Evolutionary conservation across 139 green algal genomes (phyloP).

Genomic region (Trebouxia sp.): DNA sequence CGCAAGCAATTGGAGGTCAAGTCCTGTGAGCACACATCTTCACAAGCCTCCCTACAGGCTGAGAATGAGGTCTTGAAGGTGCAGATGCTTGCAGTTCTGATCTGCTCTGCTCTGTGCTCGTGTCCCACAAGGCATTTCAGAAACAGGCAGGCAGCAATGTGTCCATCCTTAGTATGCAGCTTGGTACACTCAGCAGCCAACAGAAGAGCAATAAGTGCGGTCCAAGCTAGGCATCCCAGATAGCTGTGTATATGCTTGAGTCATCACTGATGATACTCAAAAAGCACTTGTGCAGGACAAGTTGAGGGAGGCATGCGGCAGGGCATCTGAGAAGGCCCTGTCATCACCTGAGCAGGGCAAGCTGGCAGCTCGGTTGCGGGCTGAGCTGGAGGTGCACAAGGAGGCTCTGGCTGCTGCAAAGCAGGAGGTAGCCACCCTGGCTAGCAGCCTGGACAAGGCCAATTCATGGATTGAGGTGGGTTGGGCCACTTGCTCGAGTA

Average conservation of each 20-base stretch:
- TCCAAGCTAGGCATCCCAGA: too few species aligned
- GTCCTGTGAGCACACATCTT: constrained; percentile 20
- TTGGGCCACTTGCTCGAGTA: not conserved
- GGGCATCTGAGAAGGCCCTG: not conserved
- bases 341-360: not conserved
- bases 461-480: constrained; percentile 26
- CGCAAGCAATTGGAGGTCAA: constrained; percentile 36
- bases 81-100: not conserved
- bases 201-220: not conserved
- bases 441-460: constrained; percentile 27
- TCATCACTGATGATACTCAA: too few species aligned
- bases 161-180: not conserved
- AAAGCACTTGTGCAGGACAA: not conserved
- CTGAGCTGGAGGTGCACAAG: constrained; percentile 28
- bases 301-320: not conserved
- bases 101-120: too few species aligned
- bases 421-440: not conserved
- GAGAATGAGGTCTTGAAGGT: constrained; percentile 29
- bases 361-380: constrained; percentile 29
- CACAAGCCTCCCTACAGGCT: constrained; percentile 26
- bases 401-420: not conserved
- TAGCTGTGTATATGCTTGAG: too few species aligned
- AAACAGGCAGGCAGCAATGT: not conserved
- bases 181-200: not conserved
- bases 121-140: not conserved